Evolutionary conservation across 139 green algal genomes (phyloP), one percentile per base, ranked within the genome.

Genomic region (Chlamydomonas applanata): DNA sequence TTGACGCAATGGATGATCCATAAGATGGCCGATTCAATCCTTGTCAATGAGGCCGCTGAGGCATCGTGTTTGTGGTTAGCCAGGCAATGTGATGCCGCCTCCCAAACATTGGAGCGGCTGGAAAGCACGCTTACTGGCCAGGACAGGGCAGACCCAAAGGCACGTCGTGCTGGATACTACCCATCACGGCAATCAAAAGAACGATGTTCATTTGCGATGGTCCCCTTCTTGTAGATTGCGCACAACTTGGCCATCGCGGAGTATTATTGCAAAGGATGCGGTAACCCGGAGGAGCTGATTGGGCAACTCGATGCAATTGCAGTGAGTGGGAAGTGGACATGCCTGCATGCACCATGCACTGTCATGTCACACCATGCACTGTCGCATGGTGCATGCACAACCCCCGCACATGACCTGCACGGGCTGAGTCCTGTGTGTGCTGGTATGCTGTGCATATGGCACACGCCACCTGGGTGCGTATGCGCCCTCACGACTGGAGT

Each of bases 201-300:
- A n/a, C n/a, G n/a, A n/a, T n/a, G n/a, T n/a, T n/a, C n/a, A n/a
- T n/a, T n/a, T n/a, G n/a, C n/a, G n/a, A n/a, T n/a, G n/a, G n/a
- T n/a, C n/a, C n/a, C n/a, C n/a, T n/a, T 67, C 52, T 9, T 45
- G 59, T 67, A 80, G 75, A 52, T 74, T n/a, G 32, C 75, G 0
- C 57, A 80, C 45, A 80, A 80, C 30, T 25, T 75, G 9, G 65
- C 73, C 3, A 61, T 80, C 3, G 67, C 56, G 2, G 75, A 79
- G 45, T 63, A 76, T 29, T 46, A 44, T 2, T 25, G 69, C 32
- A n/a, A 14, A 24, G 33, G 46, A 0, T 46, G 45, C 25, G n/a
- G 13, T 13, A 67, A 80, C 3, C 5, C 60, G 17, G 67, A 74
- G 22, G 57, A 56, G 13, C 52, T 71, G 0, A 44, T 45, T 1